Percentiles rank a stretch among this genome's conserved stretches.
These are phyloP conservation scores for Globisporangium radiosum DNA, from an alignment of 352 stramenopile species.

Conservation along the genomic window DNA sequence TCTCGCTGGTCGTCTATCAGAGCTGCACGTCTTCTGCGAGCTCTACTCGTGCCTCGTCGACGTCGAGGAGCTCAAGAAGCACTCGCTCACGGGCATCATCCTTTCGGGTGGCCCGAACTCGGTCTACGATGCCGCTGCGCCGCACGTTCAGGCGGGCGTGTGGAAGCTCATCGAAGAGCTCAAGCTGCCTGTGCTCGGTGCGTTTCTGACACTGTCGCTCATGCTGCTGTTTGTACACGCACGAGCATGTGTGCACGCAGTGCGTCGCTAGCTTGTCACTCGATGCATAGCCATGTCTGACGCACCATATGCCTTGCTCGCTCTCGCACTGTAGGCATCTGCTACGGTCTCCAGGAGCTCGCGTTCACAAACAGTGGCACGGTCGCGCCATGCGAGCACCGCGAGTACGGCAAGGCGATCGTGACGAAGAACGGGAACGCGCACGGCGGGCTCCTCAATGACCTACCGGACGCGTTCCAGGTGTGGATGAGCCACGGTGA, in stretches of 20 bases:
- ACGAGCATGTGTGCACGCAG: too few relatives aligned
- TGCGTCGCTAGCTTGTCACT: too few relatives aligned
- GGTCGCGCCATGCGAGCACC: constrained; percentile 90
- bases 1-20: constrained; percentile 25
- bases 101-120: constrained; percentile 94
- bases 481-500: constrained; percentile 99
- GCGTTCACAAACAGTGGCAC: constrained; percentile 94
- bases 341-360: constrained; percentile 94
- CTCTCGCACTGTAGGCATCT: constrained; percentile 79
- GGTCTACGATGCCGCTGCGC: constrained; percentile 95
- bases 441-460: constrained; percentile 83
- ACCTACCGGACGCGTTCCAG: constrained; percentile 91
- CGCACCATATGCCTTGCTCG: too few relatives aligned
- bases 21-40: constrained; percentile 98
- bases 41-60: constrained; percentile 98
- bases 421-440: constrained; percentile 68
- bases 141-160: constrained; percentile 91
- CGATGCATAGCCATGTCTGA: too few relatives aligned
- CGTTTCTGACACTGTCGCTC: too few relatives aligned
- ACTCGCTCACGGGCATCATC: constrained; percentile 96
- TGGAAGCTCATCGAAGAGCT: constrained; percentile 96
- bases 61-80: constrained; percentile 87
- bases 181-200: constrained; percentile 91
- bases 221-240: too few relatives aligned
- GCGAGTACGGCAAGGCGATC: constrained; percentile 97